Evolutionary conservation across 1,284 basidiomycete species (phyloP), one percentile per base, ranked within the genome.

Genomic region (Pulchroboletus neoregius): DNA sequence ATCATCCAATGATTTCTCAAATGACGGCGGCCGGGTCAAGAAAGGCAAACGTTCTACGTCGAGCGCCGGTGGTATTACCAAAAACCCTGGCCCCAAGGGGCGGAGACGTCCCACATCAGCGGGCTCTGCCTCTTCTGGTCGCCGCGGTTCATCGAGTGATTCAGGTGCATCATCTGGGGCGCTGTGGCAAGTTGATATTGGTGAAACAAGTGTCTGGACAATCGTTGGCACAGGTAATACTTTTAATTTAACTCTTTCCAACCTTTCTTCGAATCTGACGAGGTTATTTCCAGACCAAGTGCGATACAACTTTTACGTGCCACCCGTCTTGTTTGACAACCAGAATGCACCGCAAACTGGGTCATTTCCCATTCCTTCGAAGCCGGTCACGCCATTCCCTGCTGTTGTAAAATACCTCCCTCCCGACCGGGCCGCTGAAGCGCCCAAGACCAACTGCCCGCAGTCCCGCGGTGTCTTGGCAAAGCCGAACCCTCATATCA

Each of bases 181-280:
- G 13, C 73, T 90, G 20, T 91, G 89, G 88, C 84, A 87, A 60
- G 86, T 91, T 46, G 87, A 91, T 65, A 88, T 91, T 50, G 87
- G 87, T 49, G 90, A 93, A 69, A 90, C 88, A 32, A 90, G 90
- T 63, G 86, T 94, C 31, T 94, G 92, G 92, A 93, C 91, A 12
- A 91, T 94, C 55, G 90, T 93, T 51, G 90, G 91, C 55, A 91
- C 88, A 53, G 87, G 86, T 88, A 65, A 50, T 8, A 67, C 27
- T 1, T 74, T 63, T 5, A 18, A 20, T 38, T 27, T 26, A 2
- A n/a, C 23, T 31, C 16, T 28, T 31, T 42, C 28, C n/a, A 26
- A 39, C 39, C 18, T 13, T 27, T 15, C 15, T 45, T 48, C 43
- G 43, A 16, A 44, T 45, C 44, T 54, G 43, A 58, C 33, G 38